A percentile compares a stretch with the other conserved stretches of the same genome.
These are phyloP conservation scores for Venturia nashicola DNA, from an alignment of 2,329 filamentous ascomycete species.

Conservation along the genomic window DNA sequence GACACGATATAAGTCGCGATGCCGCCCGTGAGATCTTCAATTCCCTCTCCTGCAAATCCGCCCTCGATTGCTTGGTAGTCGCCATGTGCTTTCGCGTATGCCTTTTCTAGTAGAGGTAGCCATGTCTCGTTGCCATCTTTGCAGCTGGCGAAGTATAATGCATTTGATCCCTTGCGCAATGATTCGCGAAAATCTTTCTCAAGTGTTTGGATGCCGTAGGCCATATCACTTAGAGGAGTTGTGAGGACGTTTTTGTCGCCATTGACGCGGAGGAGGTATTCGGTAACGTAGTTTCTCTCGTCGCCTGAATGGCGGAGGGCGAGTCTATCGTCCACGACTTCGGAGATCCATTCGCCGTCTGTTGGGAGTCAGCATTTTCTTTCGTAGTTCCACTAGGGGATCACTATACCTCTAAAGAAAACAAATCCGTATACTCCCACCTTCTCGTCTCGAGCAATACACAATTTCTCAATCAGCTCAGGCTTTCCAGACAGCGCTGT, in stretches of 20 bases:
- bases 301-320: constrained; percentile 60
- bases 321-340: constrained; percentile 82
- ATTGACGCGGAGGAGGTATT: constrained; percentile 6
- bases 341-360: constrained; percentile 82
- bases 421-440: constrained; percentile 80
- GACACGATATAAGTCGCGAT: constrained; percentile 57
- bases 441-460: constrained; percentile 58
- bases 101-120: constrained; percentile 69
- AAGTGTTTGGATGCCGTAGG: constrained; percentile 5
- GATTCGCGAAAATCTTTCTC: constrained; percentile 49
- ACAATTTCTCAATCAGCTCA: constrained; percentile 59
- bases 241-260: constrained; percentile 38
- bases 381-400: not conserved
- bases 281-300: constrained; percentile 11
- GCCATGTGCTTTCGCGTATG: constrained; percentile 73
- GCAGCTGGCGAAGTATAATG: constrained; percentile 67
- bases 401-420: constrained; percentile 50
- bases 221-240: constrained; percentile 28
- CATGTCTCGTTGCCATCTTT: constrained; percentile 68
- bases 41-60: constrained; percentile 50
- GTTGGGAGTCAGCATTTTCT: not conserved
- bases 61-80: constrained; percentile 65
- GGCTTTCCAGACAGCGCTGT: constrained; percentile 65
- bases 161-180: constrained; percentile 62
- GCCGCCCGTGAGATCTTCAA: constrained; percentile 51